phyloP scores from a whole-genome alignment of 2,329 filamentous ascomycete species.

The Chalara sp. region DNA sequence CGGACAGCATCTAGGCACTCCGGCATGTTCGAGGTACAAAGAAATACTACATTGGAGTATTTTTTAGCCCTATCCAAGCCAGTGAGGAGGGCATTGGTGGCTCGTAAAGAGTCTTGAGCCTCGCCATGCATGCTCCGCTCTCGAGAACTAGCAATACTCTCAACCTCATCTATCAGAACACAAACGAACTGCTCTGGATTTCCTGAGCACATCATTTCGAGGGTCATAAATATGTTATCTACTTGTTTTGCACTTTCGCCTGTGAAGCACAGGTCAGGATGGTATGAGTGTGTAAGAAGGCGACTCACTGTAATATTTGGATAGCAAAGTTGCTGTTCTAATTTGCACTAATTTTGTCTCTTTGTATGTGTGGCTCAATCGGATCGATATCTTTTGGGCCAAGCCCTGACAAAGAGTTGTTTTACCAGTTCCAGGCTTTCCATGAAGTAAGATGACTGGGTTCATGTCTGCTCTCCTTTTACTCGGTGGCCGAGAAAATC shows the following conservation, averaged over 20 bases:
- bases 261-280: too few relatives aligned
- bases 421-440: conserved; percentile 83
- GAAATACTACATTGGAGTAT: conserved; percentile 21
- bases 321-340: conserved; percentile 37
- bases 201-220: conserved; percentile 24
- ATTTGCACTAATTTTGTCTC: conserved; percentile 35
- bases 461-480: conserved; percentile 87
- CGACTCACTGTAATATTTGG: conserved; percentile 39
- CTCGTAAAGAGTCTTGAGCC: conserved; percentile 24
- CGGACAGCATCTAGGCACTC: conserved; percentile 17
- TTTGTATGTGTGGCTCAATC: conserved; percentile 31
- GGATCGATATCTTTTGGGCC: conserved; percentile 50
- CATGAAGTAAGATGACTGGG: conserved; percentile 89
- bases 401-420: conserved; percentile 96
- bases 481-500: conserved; percentile 10
- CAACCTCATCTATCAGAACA: conserved; percentile 28
- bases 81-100: conserved; percentile 27
- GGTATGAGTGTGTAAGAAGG: too few relatives aligned
- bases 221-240: conserved; percentile 33
- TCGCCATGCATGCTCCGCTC: conserved; percentile 17
- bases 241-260: conserved; percentile 33
- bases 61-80: conserved; percentile 20
- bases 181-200: conserved; percentile 18
- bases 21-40: conserved; percentile 26
- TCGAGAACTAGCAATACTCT: conserved; percentile 25